These are phyloP conservation scores for Sclerotinia spermophila DNA, from an alignment of 2,329 filamentous ascomycete species.

Conservation along the genomic window DNA sequence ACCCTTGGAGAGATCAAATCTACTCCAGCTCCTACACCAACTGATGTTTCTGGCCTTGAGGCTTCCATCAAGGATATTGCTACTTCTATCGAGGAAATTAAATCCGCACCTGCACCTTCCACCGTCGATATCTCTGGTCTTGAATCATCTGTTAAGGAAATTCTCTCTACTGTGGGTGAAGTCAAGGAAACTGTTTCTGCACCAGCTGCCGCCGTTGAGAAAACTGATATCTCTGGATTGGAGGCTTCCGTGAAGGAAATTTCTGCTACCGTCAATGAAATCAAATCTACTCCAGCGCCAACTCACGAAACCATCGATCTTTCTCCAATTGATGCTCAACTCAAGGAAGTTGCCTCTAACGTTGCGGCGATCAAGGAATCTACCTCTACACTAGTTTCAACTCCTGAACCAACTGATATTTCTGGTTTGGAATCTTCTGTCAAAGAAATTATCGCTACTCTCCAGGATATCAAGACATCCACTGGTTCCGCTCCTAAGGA, in stretches of 20 bases:
- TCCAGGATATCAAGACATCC: slow-evolving; percentile 21
- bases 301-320: slow-evolving; percentile 24
- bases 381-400: slow-evolving; percentile 19
- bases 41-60: slow-evolving; percentile 22
- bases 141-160: slow-evolving; percentile 24
- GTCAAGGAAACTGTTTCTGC: slow-evolving; percentile 19
- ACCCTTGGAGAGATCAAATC: slow-evolving; percentile 17
- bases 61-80: slow-evolving; percentile 21
- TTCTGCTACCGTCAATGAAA: slow-evolving; percentile 20
- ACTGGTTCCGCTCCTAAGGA: slow-evolving; percentile 5
- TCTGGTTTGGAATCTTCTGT: slow-evolving; percentile 23
- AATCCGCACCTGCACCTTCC: slow-evolving; percentile 19
- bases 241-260: slow-evolving; percentile 21
- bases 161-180: slow-evolving; percentile 22
- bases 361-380: slow-evolving; percentile 17
- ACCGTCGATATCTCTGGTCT: slow-evolving; percentile 24
- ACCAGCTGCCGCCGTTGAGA: slow-evolving; percentile 21
- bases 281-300: slow-evolving; percentile 24
- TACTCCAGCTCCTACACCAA: slow-evolving; percentile 22
- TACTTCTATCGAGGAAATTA: slow-evolving; percentile 19
- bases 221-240: slow-evolving; percentile 22
- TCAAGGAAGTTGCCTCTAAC: slow-evolving; percentile 23
- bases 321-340: slow-evolving; percentile 20
- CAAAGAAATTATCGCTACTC: slow-evolving; percentile 23
- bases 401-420: slow-evolving; percentile 23